These are phyloP conservation scores for Diaporthe aspalathi DNA, from an alignment of 2,329 filamentous ascomycete species.

Conservation along the genomic window DNA sequence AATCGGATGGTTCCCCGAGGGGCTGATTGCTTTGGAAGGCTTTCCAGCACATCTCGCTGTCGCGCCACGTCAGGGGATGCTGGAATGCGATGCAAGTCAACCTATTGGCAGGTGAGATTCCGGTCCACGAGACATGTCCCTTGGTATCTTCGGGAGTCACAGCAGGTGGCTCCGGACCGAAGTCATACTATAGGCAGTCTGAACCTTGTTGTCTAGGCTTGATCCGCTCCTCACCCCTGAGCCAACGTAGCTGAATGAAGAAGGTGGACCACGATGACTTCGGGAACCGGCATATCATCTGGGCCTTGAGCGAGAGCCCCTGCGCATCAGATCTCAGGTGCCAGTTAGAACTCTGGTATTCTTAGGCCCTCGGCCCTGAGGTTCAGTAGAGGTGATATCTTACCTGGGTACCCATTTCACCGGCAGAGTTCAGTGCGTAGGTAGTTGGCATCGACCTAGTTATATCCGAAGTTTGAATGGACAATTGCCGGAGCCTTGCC, in stretches of 20 bases:
- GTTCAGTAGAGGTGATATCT: background rate
- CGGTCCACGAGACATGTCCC: constrained; percentile 18
- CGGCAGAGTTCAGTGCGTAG: background rate
- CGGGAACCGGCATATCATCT: constrained; percentile 13
- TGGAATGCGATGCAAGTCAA: background rate
- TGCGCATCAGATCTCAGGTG: background rate
- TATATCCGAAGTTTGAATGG: background rate
- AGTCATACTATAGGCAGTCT: background rate
- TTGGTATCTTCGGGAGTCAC: constrained; percentile 11
- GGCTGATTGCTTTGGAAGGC: too few relatives aligned
- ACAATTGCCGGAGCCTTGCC: background rate
- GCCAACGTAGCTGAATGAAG: background rate
- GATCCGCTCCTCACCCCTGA: background rate
- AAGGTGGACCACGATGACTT: background rate
- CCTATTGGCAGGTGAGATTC: constrained; percentile 12
- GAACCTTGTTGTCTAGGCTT: background rate
- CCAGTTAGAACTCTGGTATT: background rate
- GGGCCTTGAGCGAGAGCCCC: background rate
- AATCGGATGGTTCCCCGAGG: background rate
- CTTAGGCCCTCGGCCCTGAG: background rate
- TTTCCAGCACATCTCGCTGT: background rate
- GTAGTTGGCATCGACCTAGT: background rate
- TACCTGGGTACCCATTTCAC: background rate
- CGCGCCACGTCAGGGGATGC: constrained; percentile 7
- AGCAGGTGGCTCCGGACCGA: constrained; percentile 13